Percentiles rank a stretch among this genome's conserved stretches.
These are phyloP conservation scores for Aspergillus clavatus DNA, from an alignment of 2,329 filamentous ascomycete genomes.

Conservation along the genomic window DNA sequence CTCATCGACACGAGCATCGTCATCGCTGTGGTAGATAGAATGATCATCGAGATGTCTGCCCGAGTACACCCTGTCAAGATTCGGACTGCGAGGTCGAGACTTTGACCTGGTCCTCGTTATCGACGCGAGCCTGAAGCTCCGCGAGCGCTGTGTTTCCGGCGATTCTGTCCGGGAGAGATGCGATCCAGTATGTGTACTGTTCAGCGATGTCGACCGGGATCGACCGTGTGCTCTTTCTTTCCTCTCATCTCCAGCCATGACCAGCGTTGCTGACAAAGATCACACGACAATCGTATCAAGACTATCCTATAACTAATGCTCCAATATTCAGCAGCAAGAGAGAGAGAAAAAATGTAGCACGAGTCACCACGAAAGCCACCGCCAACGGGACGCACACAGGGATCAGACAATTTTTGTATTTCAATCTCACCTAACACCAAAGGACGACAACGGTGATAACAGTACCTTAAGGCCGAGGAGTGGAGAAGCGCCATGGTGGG, in stretches of 20 bases:
- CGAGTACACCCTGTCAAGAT: conserved; percentile 26
- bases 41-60: conserved; percentile 32
- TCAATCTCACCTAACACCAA: neutral
- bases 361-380: neutral
- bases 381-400: neutral
- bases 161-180: conserved; percentile 5
- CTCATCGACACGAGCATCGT: conserved; percentile 11
- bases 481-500: neutral
- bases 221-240: conserved; percentile 4
- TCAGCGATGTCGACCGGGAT: conserved; percentile 15
- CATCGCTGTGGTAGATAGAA: conserved; percentile 26
- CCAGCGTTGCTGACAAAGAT: neutral
- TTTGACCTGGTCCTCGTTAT: conserved; percentile 13
- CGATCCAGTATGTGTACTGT: conserved; percentile 13
- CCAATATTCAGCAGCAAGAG: too few relatives aligned
- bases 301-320: too few relatives aligned
- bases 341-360: too few relatives aligned
- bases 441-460: neutral
- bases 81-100: conserved; percentile 10
- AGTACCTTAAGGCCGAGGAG: neutral
- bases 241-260: conserved; percentile 9
- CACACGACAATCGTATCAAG: neutral
- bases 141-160: conserved; percentile 3
- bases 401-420: neutral
- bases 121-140: conserved; percentile 2